Evolutionary conservation across 1,284 basidiomycete species (phyloP), one percentile per base, ranked within the genome.

Genomic region (Pseudozyma hubeiensis): DNA sequence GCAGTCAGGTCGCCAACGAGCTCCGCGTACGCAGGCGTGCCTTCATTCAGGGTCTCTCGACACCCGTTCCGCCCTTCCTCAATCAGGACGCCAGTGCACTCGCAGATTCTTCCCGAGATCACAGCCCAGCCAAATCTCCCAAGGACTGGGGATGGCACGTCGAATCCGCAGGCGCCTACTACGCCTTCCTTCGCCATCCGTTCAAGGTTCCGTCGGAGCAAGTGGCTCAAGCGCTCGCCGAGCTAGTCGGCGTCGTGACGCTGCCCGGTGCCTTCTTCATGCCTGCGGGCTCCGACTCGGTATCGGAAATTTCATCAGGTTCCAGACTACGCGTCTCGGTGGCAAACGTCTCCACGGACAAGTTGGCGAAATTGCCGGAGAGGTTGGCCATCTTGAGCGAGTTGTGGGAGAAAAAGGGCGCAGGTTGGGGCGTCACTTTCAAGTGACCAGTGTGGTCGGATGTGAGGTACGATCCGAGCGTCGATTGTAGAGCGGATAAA

Each of bases 1-100:
- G 16, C 82, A 84, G 7, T 88, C 17, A 64, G 10, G 57, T 88
- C 1, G 88, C 90, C 2, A 74, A 77, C 5, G 87, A 87, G 2
- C 86, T 94, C 29, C 81, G 85, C n/a, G 77, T 83, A 11, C 88
- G 92, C 3, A 89, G 92, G 53, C 78, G 75, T 9, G 85, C 91
- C 0, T 94, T 94, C 86, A 44, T 64, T 54, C 56, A 19, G 75
- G 91, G 71, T 86, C 61, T 83, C 19, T 57, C 67, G 6, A 35
- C 31, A 4, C 61, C 53, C 3, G 62, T 68, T 0, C 40, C 64
- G 4, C 44, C 61, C 6, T 62, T 68, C 31, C 49, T 72, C 8
- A 60, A 57, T n/a, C 41, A 40, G 1, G 61, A 69, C 34, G 65
- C 55, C 13, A 75, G 61, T 8, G 53, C 58, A 10, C 51, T 63